phyloP scores from a whole-genome alignment of 192 early-diverging fungal species.

The Spizellomyces punctatus region DNA sequence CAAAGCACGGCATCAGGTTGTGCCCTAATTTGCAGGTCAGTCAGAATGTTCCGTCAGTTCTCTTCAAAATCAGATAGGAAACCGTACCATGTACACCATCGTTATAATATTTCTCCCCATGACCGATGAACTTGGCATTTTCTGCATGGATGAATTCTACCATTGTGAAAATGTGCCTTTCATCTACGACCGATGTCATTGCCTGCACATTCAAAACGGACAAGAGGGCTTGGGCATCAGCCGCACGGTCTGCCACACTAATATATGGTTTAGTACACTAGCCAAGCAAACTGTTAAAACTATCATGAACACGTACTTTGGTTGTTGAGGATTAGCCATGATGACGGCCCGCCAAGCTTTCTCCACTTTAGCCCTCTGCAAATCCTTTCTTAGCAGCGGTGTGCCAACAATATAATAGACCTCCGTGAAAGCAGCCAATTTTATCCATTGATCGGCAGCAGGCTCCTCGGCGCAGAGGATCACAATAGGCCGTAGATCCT shows the following conservation, averaged over 20 bases:
- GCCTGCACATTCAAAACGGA: slow-evolving; percentile 65
- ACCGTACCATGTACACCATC: slow-evolving; percentile 48
- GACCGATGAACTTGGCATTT: slow-evolving; percentile 77
- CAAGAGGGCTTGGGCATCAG: slow-evolving; percentile 68
- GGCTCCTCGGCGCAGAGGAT: slow-evolving; percentile 59
- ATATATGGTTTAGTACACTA: not conserved
- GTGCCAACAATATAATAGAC: slow-evolving; percentile 62
- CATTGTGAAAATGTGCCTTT: slow-evolving; percentile 58
- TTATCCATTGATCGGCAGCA: slow-evolving; percentile 29
- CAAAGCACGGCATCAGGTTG: slow-evolving; percentile 68
- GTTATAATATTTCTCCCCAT: slow-evolving; percentile 57
- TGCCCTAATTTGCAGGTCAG: slow-evolving; percentile 41
- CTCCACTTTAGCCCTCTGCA: slow-evolving; percentile 60
- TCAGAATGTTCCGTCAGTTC: slow-evolving; percentile 9
- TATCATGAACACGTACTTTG: slow-evolving; percentile 5
- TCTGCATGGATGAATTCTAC: slow-evolving; percentile 73
- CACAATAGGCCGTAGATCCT: slow-evolving; percentile 58
- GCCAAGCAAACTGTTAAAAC: not conserved
- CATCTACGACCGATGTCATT: slow-evolving; percentile 12
- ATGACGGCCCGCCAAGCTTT: slow-evolving; percentile 57
- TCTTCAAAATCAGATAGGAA: not conserved
- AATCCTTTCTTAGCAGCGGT: slow-evolving; percentile 58
- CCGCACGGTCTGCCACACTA: slow-evolving; percentile 44
- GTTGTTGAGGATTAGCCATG: slow-evolving; percentile 46
- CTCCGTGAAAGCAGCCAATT: slow-evolving; percentile 53